Evolutionary conservation across 2,329 filamentous ascomycete genomes (phyloP).

Genomic region (Cryphonectria japonica): DNA sequence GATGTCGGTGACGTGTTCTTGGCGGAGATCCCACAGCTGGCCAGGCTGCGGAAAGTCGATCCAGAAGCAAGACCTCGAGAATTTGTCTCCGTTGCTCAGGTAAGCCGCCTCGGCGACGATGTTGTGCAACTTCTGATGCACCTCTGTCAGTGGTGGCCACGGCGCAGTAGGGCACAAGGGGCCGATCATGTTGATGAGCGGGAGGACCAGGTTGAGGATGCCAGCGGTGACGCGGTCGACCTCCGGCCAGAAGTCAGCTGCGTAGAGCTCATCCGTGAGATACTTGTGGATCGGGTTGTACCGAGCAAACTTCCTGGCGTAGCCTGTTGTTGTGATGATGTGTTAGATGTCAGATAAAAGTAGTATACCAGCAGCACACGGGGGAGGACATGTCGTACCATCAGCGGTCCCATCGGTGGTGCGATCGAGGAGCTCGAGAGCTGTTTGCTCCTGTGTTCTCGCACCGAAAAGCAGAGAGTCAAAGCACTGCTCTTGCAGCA

Average conservation of each 20-base stretch:
- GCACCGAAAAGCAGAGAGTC: constrained; percentile 46
- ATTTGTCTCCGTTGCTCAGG: constrained; percentile 38
- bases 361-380: not conserved
- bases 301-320: constrained; percentile 17
- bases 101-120: constrained; percentile 39
- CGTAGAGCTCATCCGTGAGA: constrained; percentile 31
- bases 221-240: constrained; percentile 37
- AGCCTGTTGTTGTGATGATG: constrained; percentile 7
- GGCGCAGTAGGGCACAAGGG: constrained; percentile 20
- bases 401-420: constrained; percentile 7
- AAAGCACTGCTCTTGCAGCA: constrained; percentile 45
- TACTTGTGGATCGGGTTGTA: constrained; percentile 32
- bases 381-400: constrained; percentile 11
- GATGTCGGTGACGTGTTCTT: constrained; percentile 32
- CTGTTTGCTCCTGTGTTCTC: constrained; percentile 30
- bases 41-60: constrained; percentile 37
- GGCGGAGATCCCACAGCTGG: constrained; percentile 33
- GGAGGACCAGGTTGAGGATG: constrained; percentile 39
- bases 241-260: constrained; percentile 42
- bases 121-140: constrained; percentile 40
- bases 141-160: constrained; percentile 30
- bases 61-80: constrained; percentile 38
- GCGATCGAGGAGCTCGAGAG: constrained; percentile 34
- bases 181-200: constrained; percentile 40
- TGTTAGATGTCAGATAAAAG: not conserved